Percentiles rank a stretch among this genome's conserved stretches.
phyloP scores from a whole-genome alignment of 1,139 yeast genomes.

The Kluyveromyces sp. region DNA sequence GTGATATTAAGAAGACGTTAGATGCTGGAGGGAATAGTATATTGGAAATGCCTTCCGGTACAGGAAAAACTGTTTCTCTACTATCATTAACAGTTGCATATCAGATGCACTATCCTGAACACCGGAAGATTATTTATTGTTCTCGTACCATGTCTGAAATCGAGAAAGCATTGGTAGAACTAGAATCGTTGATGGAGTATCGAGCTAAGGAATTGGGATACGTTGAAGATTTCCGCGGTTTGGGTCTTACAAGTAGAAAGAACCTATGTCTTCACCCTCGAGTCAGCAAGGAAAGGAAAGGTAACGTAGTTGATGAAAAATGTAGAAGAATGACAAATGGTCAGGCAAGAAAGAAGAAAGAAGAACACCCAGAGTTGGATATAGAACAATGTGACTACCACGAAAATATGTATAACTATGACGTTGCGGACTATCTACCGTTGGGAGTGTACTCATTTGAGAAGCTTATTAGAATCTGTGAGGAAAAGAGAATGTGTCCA shows the following conservation, averaged over 20 bases:
- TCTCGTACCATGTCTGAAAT: slow-evolving; percentile 99
- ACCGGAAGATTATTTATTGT: slow-evolving; percentile 87
- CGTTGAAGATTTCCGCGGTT: slow-evolving; percentile 81
- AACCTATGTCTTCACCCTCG: slow-evolving; percentile 87
- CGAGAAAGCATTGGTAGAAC: slow-evolving; percentile 93
- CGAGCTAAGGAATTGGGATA: slow-evolving; percentile 76
- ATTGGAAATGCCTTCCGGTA: slow-evolving; percentile 99
- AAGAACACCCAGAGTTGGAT: slow-evolving; percentile 49
- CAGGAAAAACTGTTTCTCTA: slow-evolving; percentile 92
- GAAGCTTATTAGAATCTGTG: slow-evolving; percentile 67
- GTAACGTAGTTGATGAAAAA: slow-evolving; percentile 91
- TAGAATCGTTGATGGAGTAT: slow-evolving; percentile 80
- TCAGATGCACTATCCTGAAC: slow-evolving; percentile 93
- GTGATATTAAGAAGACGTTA: slow-evolving; percentile 84
- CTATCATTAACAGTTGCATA: slow-evolving; percentile 88
- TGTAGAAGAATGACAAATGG: slow-evolving; percentile 95
- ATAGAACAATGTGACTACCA: slow-evolving; percentile 74
- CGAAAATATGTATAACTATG: slow-evolving; percentile 77
- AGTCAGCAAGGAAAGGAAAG: slow-evolving; percentile 81
- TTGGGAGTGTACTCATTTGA: slow-evolving; percentile 94
- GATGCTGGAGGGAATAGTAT: slow-evolving; percentile 98
- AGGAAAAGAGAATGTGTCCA: slow-evolving; percentile 77
- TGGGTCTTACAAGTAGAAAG: slow-evolving; percentile 91
- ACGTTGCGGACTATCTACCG: slow-evolving; percentile 83
- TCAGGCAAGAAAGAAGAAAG: slow-evolving; percentile 61